These are phyloP conservation scores for Oryza rufipogon DNA, from an alignment of 176 grass and related monocot species.

Conservation along the genomic window DNA sequence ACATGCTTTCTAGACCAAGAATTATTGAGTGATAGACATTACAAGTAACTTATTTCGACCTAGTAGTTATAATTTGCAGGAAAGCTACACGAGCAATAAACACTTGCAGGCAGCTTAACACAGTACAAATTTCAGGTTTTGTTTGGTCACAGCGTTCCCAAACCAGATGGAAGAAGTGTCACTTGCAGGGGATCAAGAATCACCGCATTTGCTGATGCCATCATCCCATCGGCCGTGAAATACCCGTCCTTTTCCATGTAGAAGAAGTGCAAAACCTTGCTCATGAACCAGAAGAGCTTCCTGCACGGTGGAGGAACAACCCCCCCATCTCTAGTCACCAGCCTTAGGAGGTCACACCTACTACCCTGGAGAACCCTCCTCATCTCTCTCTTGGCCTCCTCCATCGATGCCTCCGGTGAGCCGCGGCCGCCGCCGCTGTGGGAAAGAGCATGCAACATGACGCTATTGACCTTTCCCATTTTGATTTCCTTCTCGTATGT, in stretches of 20 bases:
- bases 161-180: too few species aligned
- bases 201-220: slow-evolving; percentile 44
- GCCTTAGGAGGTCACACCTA: slow-evolving; percentile 34
- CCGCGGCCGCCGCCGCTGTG: neutral
- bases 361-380: neutral
- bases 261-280: slow-evolving; percentile 44
- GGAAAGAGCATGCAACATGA: neutral
- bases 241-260: slow-evolving; percentile 56
- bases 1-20: too few species aligned
- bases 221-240: slow-evolving; percentile 41
- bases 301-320: slow-evolving; percentile 54
- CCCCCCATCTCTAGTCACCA: slow-evolving; percentile 39
- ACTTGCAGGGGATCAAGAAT: neutral
- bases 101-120: too few species aligned
- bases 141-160: too few species aligned
- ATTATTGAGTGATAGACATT: too few species aligned
- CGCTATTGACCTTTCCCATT: neutral
- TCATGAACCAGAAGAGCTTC: slow-evolving; percentile 61
- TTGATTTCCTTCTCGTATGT: neutral
- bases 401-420: neutral
- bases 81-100: too few species aligned
- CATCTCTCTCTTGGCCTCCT: slow-evolving; percentile 28
- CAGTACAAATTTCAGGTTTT: too few species aligned
- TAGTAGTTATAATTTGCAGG: too few species aligned
- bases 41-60: too few species aligned